phyloP scores from a whole-genome alignment of 768 basidiomycete genomes.

The Suillus subluteus region DNA sequence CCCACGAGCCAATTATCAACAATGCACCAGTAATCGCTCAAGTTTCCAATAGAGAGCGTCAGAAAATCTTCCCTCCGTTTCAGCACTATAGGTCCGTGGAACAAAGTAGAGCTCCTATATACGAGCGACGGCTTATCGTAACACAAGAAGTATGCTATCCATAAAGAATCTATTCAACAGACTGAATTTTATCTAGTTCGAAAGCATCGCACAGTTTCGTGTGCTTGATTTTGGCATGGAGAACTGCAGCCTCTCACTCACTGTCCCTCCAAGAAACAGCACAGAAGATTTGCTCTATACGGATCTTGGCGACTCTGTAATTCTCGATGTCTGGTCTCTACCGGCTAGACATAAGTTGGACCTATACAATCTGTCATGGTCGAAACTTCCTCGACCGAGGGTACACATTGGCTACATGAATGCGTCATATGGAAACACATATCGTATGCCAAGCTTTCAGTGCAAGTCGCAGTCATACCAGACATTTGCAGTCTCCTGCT shows the following conservation, averaged over 20 bases:
- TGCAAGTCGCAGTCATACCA: slow-evolving; percentile 9
- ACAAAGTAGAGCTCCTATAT: background rate
- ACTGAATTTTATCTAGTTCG: background rate
- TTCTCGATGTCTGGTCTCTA: slow-evolving; percentile 7
- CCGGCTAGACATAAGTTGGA: background rate
- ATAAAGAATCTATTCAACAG: background rate
- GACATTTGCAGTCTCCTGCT: slow-evolving; percentile 8
- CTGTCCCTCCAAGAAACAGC: slow-evolving; percentile 21
- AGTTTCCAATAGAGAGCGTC: background rate
- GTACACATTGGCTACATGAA: background rate
- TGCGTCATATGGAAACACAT: background rate
- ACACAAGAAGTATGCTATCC: background rate
- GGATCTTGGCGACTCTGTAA: background rate
- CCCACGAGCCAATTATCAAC: background rate
- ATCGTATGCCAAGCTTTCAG: background rate
- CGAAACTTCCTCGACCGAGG: slow-evolving; percentile 4
- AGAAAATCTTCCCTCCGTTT: background rate
- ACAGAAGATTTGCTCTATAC: background rate
- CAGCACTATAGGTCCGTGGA: background rate
- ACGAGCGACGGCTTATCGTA: background rate
- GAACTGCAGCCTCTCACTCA: slow-evolving; percentile 27
- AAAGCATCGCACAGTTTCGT: slow-evolving; percentile 29
- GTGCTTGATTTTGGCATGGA: slow-evolving; percentile 38
- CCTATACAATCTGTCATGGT: slow-evolving; percentile 5
- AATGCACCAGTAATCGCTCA: background rate